Evolutionary conservation across 495 filamentous ascomycete genomes (phyloP), one percentile per base, ranked within the genome.

Genomic region (Cenococcum geophilum): DNA sequence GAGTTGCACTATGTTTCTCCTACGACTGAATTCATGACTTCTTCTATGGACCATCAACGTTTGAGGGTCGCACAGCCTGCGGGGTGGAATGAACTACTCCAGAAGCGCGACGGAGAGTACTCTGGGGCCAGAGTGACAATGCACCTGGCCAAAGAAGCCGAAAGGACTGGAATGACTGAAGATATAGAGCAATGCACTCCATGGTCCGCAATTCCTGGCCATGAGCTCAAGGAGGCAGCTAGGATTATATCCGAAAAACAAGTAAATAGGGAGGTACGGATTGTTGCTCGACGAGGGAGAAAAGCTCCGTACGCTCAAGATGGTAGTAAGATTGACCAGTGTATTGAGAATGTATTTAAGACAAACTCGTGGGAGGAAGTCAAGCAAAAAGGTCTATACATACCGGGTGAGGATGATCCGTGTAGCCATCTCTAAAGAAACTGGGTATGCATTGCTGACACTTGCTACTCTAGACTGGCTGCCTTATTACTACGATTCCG

Each of bases 401-500:
- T 25, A 32, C 21, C 21, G 4, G 49, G 49, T 52, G 49, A 52
- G 49, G 5, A 32, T 14, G 49, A 16, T 11, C 25, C 40, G 4
- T 14, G 40, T 27, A 5, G 1, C 22, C 21, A 21, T 32, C 25
- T 52, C 2, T 32, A 23, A 32, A 16, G 25, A 6, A 25, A 32
- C 8, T 16, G 0, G n/a, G 14, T 23, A 16, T 1, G 49, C 14
- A 22, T 25, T 25, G 23, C 25, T 16, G 21, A 25, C 9, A 52
- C 23, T 51, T 14, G 5, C 14, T 16, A 23, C 5, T 16, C 4
- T 51, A 68, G 66, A 62, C 59, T 68, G 61, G 58, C 42, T 49
- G 5, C 62, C 62, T 1, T 65, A 65, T 27, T 62, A 68, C 35
- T 61, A 68, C 55, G 59, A 68, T 35, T 56, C 49, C 55, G 61